Percentiles rank a stretch among this genome's conserved stretches.
Conservation (phyloP, 1,284 basidiomycete species). For the Tilletiopsis washingtonensis region DNA sequence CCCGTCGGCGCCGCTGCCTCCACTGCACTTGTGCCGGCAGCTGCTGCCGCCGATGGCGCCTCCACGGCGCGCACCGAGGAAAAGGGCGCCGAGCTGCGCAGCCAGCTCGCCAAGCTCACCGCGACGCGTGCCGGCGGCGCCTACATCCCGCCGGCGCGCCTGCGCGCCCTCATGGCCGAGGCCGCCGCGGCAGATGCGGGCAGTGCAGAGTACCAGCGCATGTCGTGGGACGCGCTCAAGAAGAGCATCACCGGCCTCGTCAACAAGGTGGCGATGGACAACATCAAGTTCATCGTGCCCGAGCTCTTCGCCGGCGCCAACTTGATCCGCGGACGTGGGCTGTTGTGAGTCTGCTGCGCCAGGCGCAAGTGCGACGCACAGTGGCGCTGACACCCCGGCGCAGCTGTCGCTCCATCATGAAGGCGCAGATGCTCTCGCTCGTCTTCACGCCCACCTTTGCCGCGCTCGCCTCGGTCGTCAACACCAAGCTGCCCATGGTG, state of each 20-base stretch:
- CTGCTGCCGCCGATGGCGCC: too few relatives aligned
- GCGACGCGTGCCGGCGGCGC: slow-evolving; percentile 73
- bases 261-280: slow-evolving; percentile 76
- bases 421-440: slow-evolving; percentile 89
- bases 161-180: slow-evolving; percentile 83
- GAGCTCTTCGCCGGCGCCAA: slow-evolving; percentile 54
- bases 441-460: slow-evolving; percentile 98
- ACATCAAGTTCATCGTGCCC: slow-evolving; percentile 94
- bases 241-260: slow-evolving; percentile 99
- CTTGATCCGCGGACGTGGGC: slow-evolving; percentile 42
- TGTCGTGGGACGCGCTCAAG: slow-evolving; percentile 95
- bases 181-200: slow-evolving; percentile 68
- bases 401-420: slow-evolving; percentile 75
- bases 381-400: too few relatives aligned
- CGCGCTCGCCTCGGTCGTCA: slow-evolving; percentile 85
- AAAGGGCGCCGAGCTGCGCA: slow-evolving; percentile 32
- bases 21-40: too few relatives aligned
- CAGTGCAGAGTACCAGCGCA: slow-evolving; percentile 82
- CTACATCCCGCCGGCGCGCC: slow-evolving; percentile 83
- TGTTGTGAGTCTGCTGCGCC: slow-evolving; percentile 15
- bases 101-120: slow-evolving; percentile 33
- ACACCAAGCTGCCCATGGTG: slow-evolving; percentile 92
- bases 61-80: not conserved
- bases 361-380: too few relatives aligned
- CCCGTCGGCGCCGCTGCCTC: too few relatives aligned